Evolutionary conservation across 306 rosid genomes (phyloP).

Genomic region (Citrullus amarus): DNA sequence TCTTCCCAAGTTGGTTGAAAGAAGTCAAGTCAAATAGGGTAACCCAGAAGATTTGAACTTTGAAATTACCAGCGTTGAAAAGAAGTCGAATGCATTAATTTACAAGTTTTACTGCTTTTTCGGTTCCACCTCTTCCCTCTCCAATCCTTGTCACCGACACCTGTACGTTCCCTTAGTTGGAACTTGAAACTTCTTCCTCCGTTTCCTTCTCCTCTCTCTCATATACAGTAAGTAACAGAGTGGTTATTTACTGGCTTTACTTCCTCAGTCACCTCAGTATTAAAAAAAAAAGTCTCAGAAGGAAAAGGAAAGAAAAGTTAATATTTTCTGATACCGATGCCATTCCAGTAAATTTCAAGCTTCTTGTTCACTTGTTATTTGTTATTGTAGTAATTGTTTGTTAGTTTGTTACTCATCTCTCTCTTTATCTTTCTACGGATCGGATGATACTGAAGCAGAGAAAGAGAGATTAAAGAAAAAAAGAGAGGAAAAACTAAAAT

Average conservation of each 20-base stretch:
- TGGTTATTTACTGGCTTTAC: constrained; percentile 4
- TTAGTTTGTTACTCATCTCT: neutral
- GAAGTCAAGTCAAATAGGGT: neutral
- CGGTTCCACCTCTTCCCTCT: neutral
- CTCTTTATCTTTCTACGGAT: neutral
- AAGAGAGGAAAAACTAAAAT: neutral
- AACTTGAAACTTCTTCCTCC: constrained; percentile 5
- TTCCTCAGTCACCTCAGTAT: constrained; percentile 4
- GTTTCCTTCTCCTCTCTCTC: neutral
- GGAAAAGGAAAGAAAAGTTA: neutral
- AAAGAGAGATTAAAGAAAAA: neutral
- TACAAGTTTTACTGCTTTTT: neutral
- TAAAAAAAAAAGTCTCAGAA: constrained; percentile 2
- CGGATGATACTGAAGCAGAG: neutral
- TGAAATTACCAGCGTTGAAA: neutral
- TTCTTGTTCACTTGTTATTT: neutral
- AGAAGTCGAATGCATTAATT: neutral
- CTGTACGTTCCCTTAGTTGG: constrained; percentile 7
- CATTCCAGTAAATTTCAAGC: constrained; percentile 5
- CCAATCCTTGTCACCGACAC: constrained; percentile 12
- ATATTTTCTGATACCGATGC: constrained; percentile 4
- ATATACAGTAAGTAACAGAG: neutral
- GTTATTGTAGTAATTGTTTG: neutral
- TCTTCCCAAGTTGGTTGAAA: neutral
- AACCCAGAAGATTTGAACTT: neutral